Evolutionary conservation across 345 rosid species (phyloP).

Genomic region (Pseudoturritis turrita): DNA sequence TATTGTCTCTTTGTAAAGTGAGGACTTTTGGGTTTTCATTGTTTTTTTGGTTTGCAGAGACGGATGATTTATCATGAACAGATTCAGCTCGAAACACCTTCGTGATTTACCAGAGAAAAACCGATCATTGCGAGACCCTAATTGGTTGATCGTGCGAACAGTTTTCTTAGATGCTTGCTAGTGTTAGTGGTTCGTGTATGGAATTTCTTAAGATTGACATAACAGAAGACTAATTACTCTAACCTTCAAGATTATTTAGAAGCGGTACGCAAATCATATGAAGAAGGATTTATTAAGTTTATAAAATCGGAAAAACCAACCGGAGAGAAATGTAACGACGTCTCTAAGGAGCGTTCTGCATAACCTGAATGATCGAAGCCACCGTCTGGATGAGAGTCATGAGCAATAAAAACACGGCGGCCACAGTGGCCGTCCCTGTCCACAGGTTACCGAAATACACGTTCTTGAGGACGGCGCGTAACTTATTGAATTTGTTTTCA

Average conservation of each 20-base stretch:
- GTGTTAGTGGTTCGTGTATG: not conserved
- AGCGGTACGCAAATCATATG: too few relatives aligned
- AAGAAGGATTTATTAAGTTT: too few relatives aligned
- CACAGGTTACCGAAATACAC: conserved; percentile 17
- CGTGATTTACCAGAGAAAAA: not conserved
- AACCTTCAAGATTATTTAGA: too few relatives aligned
- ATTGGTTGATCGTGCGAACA: not conserved
- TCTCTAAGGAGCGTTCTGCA: too few relatives aligned
- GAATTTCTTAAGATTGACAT: too few relatives aligned
- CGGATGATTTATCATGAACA: conserved; percentile 15
- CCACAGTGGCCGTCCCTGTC: not conserved
- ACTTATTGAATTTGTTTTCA: not conserved
- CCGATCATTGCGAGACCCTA: not conserved
- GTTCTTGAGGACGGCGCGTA: not conserved
- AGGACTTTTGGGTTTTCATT: not conserved
- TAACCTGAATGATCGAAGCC: not conserved
- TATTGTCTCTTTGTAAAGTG: not conserved
- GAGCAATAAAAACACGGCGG: not conserved
- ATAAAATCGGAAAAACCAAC: too few relatives aligned
- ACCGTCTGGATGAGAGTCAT: too few relatives aligned
- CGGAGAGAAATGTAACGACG: too few relatives aligned
- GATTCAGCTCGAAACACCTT: not conserved
- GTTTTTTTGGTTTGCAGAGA: not conserved
- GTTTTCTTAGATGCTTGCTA: not conserved
- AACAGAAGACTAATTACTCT: too few relatives aligned